Base-by-base conservation (phyloP, 2,329 filamentous ascomycete species). In the Fusarium sp. region DNA sequence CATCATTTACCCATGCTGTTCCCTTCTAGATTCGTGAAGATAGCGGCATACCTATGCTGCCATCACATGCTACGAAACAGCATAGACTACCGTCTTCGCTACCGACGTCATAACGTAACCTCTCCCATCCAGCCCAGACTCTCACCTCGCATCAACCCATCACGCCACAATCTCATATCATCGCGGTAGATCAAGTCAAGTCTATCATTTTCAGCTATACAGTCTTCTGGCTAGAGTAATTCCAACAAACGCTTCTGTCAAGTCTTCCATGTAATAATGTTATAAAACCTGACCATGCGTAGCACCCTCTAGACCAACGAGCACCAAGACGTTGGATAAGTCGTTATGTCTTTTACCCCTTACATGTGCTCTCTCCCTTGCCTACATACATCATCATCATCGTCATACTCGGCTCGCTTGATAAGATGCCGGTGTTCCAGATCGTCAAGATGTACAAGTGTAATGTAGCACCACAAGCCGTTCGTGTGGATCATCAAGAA, bases 351-450 rank as follows among this genome's bases (percentile, higher is more conserved):
- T 64, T 63, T 63, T 65, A 51, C 63, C 59, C 59, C 68, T 51
- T 62, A 57, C 36, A 63, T 53, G 32, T 36, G 18, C 13, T 26
- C 11, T 11, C 9, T 24, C 50, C 32, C 18, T 53, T 30, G 13
- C 50, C 32, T 53, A 53, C 50, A 53, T 36, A 36, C n/a, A 36
- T 51, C 32, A 35, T 35, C 32, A 35, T 28, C 45, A 48, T 48
- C 30, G 14, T 59, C 64, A 73, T 69, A 55, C 8, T 44, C 53
- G 47, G 50, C 62, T 58, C 60, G 69, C 50, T 51, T 70, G 35
- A 61, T 42, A 53, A 42, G 44, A 66, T 69, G 63, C 64, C 63
- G 57, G 58, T 51, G 69, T 67, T 66, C 74, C 59, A 66, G 45
- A 53, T 39, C 60, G 45, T 48, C 35, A 63, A 66, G 63, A 66